A percentile compares a stretch with the other conserved stretches of the same genome.
phyloP scores from a whole-genome alignment of 2,329 filamentous ascomycete genomes.

The Aureobasidium sp. region DNA sequence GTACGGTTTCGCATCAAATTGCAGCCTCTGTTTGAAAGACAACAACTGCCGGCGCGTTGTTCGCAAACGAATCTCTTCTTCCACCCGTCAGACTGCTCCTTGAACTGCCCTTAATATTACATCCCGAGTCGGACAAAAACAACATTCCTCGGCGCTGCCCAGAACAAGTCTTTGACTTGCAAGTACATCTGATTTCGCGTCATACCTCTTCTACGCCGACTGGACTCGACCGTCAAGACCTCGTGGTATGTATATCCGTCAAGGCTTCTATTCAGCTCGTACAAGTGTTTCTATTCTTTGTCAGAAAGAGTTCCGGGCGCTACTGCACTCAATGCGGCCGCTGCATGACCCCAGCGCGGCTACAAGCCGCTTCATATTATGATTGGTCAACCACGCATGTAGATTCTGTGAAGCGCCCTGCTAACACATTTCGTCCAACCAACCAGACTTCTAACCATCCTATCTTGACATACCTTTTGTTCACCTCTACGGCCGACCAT shows the following conservation, averaged over 20 bases:
- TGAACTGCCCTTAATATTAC: not conserved
- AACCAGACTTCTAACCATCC: constrained; percentile 1
- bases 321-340: constrained; percentile 12
- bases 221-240: not conserved
- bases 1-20: constrained; percentile 12
- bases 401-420: constrained; percentile 13
- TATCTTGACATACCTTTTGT: constrained; percentile 5
- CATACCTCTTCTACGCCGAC: not conserved
- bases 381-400: constrained; percentile 5
- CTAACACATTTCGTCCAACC: constrained; percentile 9
- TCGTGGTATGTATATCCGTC: not conserved
- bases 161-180: not conserved
- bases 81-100: not conserved
- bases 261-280: not conserved
- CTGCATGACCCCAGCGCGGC: constrained; percentile 14
- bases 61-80: not conserved
- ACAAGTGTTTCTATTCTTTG: not conserved
- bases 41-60: constrained; percentile 3
- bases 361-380: not conserved
- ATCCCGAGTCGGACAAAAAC: not conserved
- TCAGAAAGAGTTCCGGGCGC: constrained; percentile 3
- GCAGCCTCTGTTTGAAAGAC: not conserved
- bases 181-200: not conserved
- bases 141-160: not conserved
- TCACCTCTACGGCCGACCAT: not conserved